Conservation (phyloP, 768 basidiomycete genomes). For the Boletus subcaerulescens region DNA sequence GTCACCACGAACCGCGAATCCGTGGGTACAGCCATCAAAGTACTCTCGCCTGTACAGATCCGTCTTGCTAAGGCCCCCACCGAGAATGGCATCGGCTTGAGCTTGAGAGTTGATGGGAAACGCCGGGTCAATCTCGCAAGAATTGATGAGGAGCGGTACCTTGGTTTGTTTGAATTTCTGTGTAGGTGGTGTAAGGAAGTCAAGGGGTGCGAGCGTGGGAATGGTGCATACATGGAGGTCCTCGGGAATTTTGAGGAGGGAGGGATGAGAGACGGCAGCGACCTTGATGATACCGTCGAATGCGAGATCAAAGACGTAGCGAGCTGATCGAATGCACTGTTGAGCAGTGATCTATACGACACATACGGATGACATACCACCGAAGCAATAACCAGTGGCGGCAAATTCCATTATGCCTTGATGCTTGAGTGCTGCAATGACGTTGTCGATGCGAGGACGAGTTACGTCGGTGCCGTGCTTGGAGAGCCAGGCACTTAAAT, state of each 20-base stretch:
- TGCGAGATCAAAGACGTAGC: conserved; percentile 61
- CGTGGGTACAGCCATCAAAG: conserved; percentile 49
- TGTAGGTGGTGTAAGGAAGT: not conserved
- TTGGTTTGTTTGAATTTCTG: not conserved
- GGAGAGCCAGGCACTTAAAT: conserved; percentile 42
- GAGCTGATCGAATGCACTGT: conserved; percentile 33
- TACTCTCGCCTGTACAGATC: conserved; percentile 50
- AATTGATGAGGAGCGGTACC: conserved; percentile 19
- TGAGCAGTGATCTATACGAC: not conserved
- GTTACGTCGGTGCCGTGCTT: conserved; percentile 39
- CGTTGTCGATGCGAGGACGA: conserved; percentile 46
- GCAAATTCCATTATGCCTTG: conserved; percentile 54
- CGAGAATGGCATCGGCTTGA: conserved; percentile 48
- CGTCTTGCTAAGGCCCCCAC: conserved; percentile 20
- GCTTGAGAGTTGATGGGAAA: conserved; percentile 47
- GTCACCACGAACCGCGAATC: conserved; percentile 52
- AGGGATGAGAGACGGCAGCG: conserved; percentile 56
- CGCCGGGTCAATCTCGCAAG: conserved; percentile 47
- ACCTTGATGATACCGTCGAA: conserved; percentile 51
- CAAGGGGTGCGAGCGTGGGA: not conserved
- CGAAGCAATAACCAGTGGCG: conserved; percentile 64
- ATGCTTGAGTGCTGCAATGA: conserved; percentile 53
- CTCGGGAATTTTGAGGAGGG: conserved; percentile 51
- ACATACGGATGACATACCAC: conserved; percentile 34
- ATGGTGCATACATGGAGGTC: conserved; percentile 20